Conservation (phyloP, 2,329 filamentous ascomycete genomes). For the Fusarium chuoi region DNA sequence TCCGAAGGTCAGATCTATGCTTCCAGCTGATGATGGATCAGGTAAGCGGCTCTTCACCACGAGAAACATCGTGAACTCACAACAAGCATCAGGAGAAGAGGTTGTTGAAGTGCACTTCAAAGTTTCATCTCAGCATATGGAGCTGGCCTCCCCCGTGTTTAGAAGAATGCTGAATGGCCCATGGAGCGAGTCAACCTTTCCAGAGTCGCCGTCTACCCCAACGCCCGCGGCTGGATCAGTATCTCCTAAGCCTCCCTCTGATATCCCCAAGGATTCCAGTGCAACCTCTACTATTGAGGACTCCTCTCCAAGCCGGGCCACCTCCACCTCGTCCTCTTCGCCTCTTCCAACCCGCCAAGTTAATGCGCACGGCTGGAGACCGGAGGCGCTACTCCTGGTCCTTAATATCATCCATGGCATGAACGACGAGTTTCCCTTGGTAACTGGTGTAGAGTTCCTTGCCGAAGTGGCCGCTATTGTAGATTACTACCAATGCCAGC, state of each 20-base stretch:
- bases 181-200: background rate
- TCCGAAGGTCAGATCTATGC: background rate
- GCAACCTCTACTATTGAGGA: too few species aligned
- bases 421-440: background rate
- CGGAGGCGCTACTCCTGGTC: background rate
- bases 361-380: background rate
- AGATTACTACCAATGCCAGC: constrained; percentile 9
- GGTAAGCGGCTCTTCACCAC: background rate
- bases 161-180: background rate
- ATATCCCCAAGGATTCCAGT: background rate
- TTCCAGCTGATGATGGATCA: background rate
- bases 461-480: background rate
- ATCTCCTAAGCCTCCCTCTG: background rate
- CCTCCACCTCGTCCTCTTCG: background rate
- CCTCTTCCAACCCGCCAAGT: background rate
- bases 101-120: background rate
- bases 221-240: rapidly evolving
- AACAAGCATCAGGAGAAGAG: background rate
- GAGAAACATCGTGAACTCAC: background rate
- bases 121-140: background rate
- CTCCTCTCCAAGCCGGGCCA: too few species aligned
- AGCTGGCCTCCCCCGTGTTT: background rate
- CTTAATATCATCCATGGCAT: constrained; percentile 13
- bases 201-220: background rate
- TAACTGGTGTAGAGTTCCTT: background rate